A percentile compares a stretch with the other conserved stretches of the same genome.
Conservation (phyloP, 139 green algal species). For the Haematococcus lacustris region DNA sequence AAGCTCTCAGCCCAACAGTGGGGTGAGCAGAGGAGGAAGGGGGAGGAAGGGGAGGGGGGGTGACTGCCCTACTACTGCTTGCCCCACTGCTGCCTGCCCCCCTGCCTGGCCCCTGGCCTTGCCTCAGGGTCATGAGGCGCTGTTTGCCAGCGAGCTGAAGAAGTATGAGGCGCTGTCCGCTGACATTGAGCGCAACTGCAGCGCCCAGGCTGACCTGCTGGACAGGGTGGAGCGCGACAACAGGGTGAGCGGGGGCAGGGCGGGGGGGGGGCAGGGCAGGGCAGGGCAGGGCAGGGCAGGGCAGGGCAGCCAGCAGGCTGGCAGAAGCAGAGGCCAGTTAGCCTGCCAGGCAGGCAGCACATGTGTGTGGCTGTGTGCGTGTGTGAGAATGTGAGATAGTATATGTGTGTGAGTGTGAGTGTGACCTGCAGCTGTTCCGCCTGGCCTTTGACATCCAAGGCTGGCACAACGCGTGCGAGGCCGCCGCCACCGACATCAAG, state of each 20-base stretch:
- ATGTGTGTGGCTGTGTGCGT: neutral
- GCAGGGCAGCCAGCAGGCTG: too few species aligned
- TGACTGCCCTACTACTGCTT: too few species aligned
- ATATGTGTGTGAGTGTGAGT: neutral
- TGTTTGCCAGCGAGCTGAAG: constrained; percentile 62
- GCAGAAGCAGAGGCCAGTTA: too few species aligned
- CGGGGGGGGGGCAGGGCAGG: too few species aligned
- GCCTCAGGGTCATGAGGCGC: constrained; percentile 19
- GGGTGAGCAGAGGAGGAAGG: too few species aligned
- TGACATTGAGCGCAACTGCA: constrained; percentile 56
- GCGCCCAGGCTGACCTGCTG: constrained; percentile 52
- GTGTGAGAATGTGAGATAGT: neutral
- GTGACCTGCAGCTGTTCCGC: constrained; percentile 26
- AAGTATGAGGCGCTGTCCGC: constrained; percentile 71
- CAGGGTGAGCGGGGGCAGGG: constrained; percentile 28
- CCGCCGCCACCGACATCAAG: constrained; percentile 31
- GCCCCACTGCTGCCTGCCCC: too few species aligned
- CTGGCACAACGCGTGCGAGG: constrained; percentile 59
- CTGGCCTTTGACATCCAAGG: constrained; percentile 33
- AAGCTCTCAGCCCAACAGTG: too few species aligned
- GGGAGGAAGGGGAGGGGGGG: too few species aligned
- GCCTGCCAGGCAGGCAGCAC: too few species aligned
- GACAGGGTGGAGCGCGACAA: constrained; percentile 33
- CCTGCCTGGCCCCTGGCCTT: too few species aligned
- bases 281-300: too few species aligned